Evolutionary conservation across 1,139 yeast genomes (phyloP).

Genomic region (Pneumocystis murina): DNA sequence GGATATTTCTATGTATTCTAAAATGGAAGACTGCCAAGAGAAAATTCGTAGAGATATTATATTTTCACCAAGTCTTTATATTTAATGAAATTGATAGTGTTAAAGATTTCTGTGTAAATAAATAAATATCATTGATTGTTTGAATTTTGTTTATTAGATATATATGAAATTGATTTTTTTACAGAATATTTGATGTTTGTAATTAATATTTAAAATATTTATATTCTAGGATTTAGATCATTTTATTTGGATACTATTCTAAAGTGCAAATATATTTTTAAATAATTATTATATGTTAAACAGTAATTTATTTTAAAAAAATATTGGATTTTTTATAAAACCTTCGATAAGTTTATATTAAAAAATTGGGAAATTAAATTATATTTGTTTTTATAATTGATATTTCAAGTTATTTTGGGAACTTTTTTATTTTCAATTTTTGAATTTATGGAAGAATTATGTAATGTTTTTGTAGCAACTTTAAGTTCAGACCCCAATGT

Average conservation of each 20-base stretch:
- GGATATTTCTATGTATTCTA: slow-evolving; percentile 69
- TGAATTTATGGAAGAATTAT: background rate
- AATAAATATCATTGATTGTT: background rate
- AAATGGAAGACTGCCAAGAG: slow-evolving; percentile 88
- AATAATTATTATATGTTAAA: too few relatives aligned
- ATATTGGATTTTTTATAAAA: background rate
- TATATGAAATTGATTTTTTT: background rate
- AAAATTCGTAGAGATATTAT: slow-evolving; percentile 91
- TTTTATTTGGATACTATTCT: background rate
- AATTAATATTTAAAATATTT: background rate
- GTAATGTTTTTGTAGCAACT: slow-evolving; percentile 66
- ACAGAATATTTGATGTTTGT: background rate
- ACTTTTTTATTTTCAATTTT: background rate
- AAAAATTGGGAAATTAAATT: background rate
- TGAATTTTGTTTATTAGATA: background rate
- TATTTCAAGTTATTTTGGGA: background rate
- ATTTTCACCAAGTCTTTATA: slow-evolving; percentile 85
- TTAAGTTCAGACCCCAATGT: slow-evolving; percentile 49
- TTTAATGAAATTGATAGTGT: slow-evolving; percentile 27
- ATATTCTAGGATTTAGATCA: background rate
- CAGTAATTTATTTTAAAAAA: background rate
- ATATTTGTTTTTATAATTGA: background rate
- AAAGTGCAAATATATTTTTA: background rate
- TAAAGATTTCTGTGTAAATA: background rate
- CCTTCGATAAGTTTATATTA: background rate